Percentiles rank a stretch among this genome's conserved stretches.
phyloP scores from a whole-genome alignment of 2,329 filamentous ascomycete genomes.

The Phaeosphaeria sp. region DNA sequence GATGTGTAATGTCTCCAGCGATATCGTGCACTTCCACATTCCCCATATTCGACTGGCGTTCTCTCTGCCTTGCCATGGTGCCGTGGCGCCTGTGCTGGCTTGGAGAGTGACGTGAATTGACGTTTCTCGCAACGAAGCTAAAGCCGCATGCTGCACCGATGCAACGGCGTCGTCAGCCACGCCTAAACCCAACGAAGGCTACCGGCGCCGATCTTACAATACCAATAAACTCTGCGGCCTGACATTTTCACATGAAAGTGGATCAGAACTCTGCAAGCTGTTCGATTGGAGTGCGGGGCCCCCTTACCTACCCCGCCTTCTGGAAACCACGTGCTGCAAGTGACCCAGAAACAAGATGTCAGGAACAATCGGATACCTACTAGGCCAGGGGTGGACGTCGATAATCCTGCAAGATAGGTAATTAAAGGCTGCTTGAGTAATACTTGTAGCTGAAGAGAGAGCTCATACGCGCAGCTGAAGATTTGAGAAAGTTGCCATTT shows the following conservation, averaged over 20 bases:
- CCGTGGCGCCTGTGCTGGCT: slow-evolving; percentile 1
- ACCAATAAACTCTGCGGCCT: background rate
- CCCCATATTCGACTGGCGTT: slow-evolving; percentile 1
- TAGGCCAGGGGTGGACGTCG: background rate
- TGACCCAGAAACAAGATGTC: background rate
- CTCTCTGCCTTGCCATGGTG: slow-evolving; percentile 8
- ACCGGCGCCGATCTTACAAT: slow-evolving; percentile 13
- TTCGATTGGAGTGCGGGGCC: background rate
- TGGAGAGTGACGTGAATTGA: slow-evolving; percentile 13
- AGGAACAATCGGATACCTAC: background rate
- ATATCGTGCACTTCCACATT: slow-evolving; percentile 11
- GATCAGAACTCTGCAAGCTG: background rate
- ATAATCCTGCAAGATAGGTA: too few species aligned
- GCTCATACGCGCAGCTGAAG: too few species aligned
- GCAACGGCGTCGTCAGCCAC: slow-evolving; percentile 13
- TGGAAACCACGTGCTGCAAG: background rate
- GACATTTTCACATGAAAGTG: background rate
- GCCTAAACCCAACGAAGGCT: slow-evolving; percentile 10
- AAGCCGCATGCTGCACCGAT: slow-evolving; percentile 3
- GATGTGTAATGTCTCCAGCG: background rate
- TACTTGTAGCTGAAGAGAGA: too few species aligned
- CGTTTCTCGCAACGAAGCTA: slow-evolving; percentile 2
- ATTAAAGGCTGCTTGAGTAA: too few species aligned
- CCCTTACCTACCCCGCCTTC: background rate
- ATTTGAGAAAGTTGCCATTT: too few species aligned